Conservation (phyloP, 2,329 filamentous ascomycete genomes). For the Hirsutella minnesotensis region DNA sequence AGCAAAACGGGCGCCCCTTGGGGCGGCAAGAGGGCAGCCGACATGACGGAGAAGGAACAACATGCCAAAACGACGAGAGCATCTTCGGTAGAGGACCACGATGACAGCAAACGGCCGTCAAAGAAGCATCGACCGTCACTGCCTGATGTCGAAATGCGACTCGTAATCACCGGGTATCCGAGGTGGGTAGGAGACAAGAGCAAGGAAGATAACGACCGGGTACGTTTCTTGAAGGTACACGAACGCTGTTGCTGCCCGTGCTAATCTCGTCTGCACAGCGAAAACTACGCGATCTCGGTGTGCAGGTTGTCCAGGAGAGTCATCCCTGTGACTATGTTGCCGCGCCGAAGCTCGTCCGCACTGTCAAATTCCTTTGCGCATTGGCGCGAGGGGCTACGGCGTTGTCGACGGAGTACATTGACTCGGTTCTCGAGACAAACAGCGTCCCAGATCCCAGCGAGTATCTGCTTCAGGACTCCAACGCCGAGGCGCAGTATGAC, state of each 20-base stretch:
- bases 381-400: slow-evolving; percentile 71
- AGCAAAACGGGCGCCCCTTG: slow-evolving; percentile 38
- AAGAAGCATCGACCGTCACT: slow-evolving; percentile 50
- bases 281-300: slow-evolving; percentile 72
- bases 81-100: slow-evolving; percentile 25
- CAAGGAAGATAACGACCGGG: slow-evolving; percentile 71
- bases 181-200: slow-evolving; percentile 64
- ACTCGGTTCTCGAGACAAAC: slow-evolving; percentile 59
- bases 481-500: slow-evolving; percentile 59
- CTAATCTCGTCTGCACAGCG: slow-evolving; percentile 35
- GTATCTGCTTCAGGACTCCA: slow-evolving; percentile 58
- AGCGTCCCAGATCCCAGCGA: slow-evolving; percentile 51
- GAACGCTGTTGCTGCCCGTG: slow-evolving; percentile 2
- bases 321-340: slow-evolving; percentile 74
- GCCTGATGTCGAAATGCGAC: slow-evolving; percentile 56
- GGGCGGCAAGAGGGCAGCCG: slow-evolving; percentile 51
- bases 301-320: slow-evolving; percentile 66
- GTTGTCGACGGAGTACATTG: slow-evolving; percentile 67
- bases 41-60: slow-evolving; percentile 42
- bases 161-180: slow-evolving; percentile 76
- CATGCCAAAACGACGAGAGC: slow-evolving; percentile 23
- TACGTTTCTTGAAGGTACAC: slow-evolving; percentile 30
- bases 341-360: slow-evolving; percentile 76
- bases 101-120: slow-evolving; percentile 35
- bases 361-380: slow-evolving; percentile 84